A percentile compares a stretch with the other conserved stretches of the same genome.
Conservation (phyloP, 2,329 filamentous ascomycete genomes). For the Aspergillus sojae region DNA sequence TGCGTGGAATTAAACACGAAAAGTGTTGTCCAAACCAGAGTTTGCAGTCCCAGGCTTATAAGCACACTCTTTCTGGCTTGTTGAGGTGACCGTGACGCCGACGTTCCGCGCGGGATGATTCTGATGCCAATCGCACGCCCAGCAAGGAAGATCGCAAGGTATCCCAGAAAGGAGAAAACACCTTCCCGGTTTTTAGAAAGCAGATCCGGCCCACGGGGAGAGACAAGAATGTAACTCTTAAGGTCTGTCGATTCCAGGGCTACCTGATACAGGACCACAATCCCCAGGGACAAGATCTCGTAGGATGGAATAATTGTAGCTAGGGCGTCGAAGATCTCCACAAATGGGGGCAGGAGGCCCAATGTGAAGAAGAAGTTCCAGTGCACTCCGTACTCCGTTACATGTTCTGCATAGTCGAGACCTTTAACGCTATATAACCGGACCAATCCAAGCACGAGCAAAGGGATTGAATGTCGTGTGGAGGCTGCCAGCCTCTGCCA, state of each 20-base stretch:
- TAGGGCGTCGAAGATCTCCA: slow-evolving; percentile 77
- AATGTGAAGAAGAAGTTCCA: slow-evolving; percentile 99
- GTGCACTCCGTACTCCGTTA: slow-evolving; percentile 95
- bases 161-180: slow-evolving; percentile 91
- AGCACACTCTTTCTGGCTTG: slow-evolving; percentile 60
- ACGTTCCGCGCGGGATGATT: slow-evolving; percentile 68
- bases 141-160: slow-evolving; percentile 90
- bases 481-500: slow-evolving; percentile 64
- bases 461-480: slow-evolving; percentile 77
- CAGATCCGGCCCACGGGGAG: slow-evolving; percentile 71
- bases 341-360: slow-evolving; percentile 82
- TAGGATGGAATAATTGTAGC: slow-evolving; percentile 75
- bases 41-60: slow-evolving; percentile 66
- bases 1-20: slow-evolving; percentile 72
- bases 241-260: slow-evolving; percentile 75
- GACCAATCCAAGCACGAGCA: slow-evolving; percentile 77
- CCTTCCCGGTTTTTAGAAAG: slow-evolving; percentile 92
- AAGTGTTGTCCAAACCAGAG: slow-evolving; percentile 67
- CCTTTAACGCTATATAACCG: slow-evolving; percentile 89
- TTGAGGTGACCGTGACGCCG: slow-evolving; percentile 45
- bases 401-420: slow-evolving; percentile 93
- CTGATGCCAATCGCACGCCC: slow-evolving; percentile 83
- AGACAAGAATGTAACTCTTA: slow-evolving; percentile 79
- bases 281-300: slow-evolving; percentile 69
- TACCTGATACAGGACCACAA: slow-evolving; percentile 73